Conservation (phyloP, 257 asterid species). For the Sherardia arvensis region DNA sequence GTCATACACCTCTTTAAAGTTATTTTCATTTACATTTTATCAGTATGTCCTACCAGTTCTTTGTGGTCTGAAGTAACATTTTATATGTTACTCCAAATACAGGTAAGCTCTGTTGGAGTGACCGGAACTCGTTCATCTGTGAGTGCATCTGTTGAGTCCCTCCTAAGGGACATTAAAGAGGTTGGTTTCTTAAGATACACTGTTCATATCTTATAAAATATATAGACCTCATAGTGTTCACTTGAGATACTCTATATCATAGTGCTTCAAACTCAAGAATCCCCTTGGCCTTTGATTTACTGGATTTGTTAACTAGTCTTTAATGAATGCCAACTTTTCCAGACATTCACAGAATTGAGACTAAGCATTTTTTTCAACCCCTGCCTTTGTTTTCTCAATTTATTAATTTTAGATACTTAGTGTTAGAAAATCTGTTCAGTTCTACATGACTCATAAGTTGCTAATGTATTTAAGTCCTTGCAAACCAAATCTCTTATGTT, state of each 20-base stretch:
- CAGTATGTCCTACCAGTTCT: not conserved
- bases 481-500: not conserved
- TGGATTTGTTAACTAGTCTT: not conserved
- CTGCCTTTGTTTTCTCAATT: too few relatives aligned
- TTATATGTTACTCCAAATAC: slow-evolving; percentile 10
- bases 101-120: slow-evolving; percentile 87
- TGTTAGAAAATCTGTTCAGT: not conserved
- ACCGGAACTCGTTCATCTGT: slow-evolving; percentile 84
- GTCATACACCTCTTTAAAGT: slow-evolving; percentile 1
- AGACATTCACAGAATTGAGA: not conserved
- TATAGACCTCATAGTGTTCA: too few relatives aligned
- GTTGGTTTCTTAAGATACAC: slow-evolving; percentile 21
- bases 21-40: not conserved
- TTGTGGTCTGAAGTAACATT: not conserved
- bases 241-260: not conserved
- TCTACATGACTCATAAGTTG: not conserved
- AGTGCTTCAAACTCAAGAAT: too few relatives aligned
- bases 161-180: slow-evolving; percentile 68
- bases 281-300: not conserved
- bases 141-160: slow-evolving; percentile 54
- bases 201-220: not conserved
- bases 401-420: not conserved
- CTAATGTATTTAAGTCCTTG: not conserved
- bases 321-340: not conserved
- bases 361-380: not conserved